Base-by-base conservation (phyloP, 2,329 filamentous ascomycete genomes). In the Dactylellina leptospora region DNA sequence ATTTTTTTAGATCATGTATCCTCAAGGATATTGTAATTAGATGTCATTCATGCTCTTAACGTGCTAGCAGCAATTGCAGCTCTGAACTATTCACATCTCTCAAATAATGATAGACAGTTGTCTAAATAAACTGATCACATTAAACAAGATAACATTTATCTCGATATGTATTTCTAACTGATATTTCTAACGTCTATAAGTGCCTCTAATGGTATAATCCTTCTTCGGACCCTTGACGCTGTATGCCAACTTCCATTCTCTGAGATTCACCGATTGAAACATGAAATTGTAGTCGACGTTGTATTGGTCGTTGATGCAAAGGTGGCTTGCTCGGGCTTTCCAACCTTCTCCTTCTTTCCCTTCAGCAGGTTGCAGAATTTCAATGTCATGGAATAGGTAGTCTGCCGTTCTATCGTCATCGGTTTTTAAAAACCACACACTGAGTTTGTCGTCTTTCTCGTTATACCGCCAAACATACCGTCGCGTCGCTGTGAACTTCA, bases 381-480 rank as follows among this genome's bases (percentile, higher is more conserved):
- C 84, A n/a, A 92, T 81, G 74, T 88, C 84, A 76, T 92, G 90
- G 78, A 93, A 93, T 18, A 92, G 81, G 74, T 92, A 90, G 77
- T 92, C 90, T 0, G 88, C 87, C 11, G 83, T 83, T 60, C 82
- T 82, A 13, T 82, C 79, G 74, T 90, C 87, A 13, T 89, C 85
- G 0, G 84, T 82, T 74, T 87, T 86, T 38, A 86, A 86, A 75
- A 92, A 92, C 90, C 90, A 93, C 0, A 90, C 87, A 70, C 86
- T 89, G 20, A 93, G 80, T 25, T 78, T 79, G 76, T 92, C 89
- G 0, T 77, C 80, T 8, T 64, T 75, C 74, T 88, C 87, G 45
- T 86, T 82, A 76, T 92, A 92, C 0, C 90, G 85, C 82, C 90
- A 92, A 0, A 91, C 83, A 76, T 93, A 93, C 9, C 89, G 84